A percentile compares a stretch with the other conserved stretches of the same genome.
Evolutionary conservation across 148 eudicot species (phyloP).

Genomic region (Rhododendron vialii): DNA sequence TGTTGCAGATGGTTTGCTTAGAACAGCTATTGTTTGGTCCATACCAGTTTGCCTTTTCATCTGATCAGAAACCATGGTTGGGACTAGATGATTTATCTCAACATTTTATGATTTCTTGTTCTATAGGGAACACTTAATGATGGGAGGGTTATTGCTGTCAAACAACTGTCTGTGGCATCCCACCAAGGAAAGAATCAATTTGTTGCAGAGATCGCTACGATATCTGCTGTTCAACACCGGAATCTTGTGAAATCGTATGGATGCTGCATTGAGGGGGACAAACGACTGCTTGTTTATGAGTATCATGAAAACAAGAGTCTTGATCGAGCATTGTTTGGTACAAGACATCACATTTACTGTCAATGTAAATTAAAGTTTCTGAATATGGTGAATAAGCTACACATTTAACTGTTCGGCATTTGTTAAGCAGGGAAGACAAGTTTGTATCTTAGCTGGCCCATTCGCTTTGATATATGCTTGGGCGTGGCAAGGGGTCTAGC

Average conservation of each 20-base stretch:
- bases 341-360: background rate
- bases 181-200: constrained; percentile 82
- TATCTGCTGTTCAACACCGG: constrained; percentile 88
- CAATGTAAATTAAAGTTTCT: background rate
- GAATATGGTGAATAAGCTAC: too few relatives aligned
- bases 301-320: constrained; percentile 84
- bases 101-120: background rate
- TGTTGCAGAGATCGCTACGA: constrained; percentile 81
- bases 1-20: background rate
- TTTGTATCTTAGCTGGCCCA: constrained; percentile 51
- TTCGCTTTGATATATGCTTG: background rate
- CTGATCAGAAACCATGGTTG: background rate
- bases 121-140: constrained; percentile 69
- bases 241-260: constrained; percentile 82
- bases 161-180: constrained; percentile 74
- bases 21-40: background rate
- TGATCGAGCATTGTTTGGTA: constrained; percentile 85
- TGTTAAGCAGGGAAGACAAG: constrained; percentile 35
- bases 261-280: constrained; percentile 84
- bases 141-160: constrained; percentile 78
- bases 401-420: background rate
- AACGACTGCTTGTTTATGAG: constrained; percentile 79
- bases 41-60: background rate
- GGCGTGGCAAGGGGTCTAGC: constrained; percentile 71
- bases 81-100: background rate